Conservation (phyloP, 768 basidiomycete species). For the Sarcomyxa edulis region DNA sequence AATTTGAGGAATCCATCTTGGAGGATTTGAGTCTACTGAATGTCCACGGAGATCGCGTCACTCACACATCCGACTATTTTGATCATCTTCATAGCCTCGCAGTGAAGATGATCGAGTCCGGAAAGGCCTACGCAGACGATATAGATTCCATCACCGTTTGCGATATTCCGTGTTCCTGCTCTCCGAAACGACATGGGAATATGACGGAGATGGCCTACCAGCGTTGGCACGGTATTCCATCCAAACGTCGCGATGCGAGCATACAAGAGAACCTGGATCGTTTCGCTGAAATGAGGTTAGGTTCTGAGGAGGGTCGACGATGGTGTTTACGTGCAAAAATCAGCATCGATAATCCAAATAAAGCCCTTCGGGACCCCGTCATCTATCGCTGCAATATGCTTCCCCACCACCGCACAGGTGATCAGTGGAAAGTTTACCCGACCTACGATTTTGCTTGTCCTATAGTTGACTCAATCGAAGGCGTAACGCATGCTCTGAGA, state of each 20-base stretch:
- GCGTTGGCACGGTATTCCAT: conserved; percentile 85
- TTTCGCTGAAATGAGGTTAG: conserved; percentile 85
- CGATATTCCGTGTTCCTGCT: conserved; percentile 1
- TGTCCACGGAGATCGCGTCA: conserved; percentile 74
- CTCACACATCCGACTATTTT: conserved; percentile 97
- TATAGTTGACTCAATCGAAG: conserved; percentile 91
- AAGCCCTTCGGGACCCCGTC: conserved; percentile 94
- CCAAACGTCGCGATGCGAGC: conserved; percentile 73
- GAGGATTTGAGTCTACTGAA: conserved; percentile 86
- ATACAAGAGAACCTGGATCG: conserved; percentile 81
- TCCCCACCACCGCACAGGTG: conserved; percentile 91
- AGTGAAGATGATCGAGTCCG: conserved; percentile 75
- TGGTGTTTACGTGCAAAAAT: conserved; percentile 98
- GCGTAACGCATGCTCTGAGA: conserved; percentile 93
- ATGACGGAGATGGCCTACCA: conserved; percentile 93
- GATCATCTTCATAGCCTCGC: conserved; percentile 80
- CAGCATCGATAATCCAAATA: conserved; percentile 91
- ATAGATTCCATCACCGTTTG: conserved; percentile 79
- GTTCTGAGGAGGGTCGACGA: conserved; percentile 72
- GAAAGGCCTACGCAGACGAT: conserved; percentile 95
- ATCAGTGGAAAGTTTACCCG: conserved; percentile 96
- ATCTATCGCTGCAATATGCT: conserved; percentile 87
- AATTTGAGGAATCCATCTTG: conserved; percentile 94
- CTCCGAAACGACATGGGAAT: neutral
- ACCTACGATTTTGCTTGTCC: conserved; percentile 99